Evolutionary conservation across 2,329 filamentous ascomycete genomes (phyloP).

Genomic region (Cladophialophora psammophila): DNA sequence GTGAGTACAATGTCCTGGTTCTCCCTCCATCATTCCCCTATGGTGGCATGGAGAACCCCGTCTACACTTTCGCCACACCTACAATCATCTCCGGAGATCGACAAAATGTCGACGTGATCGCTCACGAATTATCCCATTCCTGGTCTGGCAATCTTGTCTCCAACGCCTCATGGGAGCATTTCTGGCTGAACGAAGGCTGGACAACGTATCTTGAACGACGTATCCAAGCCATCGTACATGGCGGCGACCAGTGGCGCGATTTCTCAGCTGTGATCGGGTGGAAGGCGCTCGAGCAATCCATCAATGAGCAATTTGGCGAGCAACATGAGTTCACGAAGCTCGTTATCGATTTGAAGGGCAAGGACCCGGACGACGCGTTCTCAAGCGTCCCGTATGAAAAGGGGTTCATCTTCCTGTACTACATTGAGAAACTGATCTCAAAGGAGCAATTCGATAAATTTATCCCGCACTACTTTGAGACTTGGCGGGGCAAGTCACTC

Average conservation of each 20-base stretch:
- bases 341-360: conserved; percentile 82
- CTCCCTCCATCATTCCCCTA: conserved; percentile 91
- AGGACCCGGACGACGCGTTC: conserved; percentile 96
- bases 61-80: conserved; percentile 94
- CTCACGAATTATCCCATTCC: conserved; percentile 77
- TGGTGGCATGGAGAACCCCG: conserved; percentile 90
- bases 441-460: conserved; percentile 92
- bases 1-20: conserved; percentile 91
- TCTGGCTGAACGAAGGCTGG: conserved; percentile 79
- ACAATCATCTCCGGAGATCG: conserved; percentile 90
- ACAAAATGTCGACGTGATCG: conserved; percentile 95
- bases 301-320: conserved; percentile 77
- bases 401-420: conserved; percentile 91
- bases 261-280: conserved; percentile 97
- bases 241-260: conserved; percentile 78
- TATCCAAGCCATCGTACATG: conserved; percentile 78
- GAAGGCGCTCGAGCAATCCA: conserved; percentile 81
- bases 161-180: conserved; percentile 61
- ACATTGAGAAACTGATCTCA: conserved; percentile 84
- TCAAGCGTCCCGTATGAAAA: conserved; percentile 94
- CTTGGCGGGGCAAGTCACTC: conserved; percentile 83
- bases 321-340: conserved; percentile 95
- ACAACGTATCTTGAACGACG: conserved; percentile 93
- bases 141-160: conserved; percentile 84
- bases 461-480: conserved; percentile 92